Evolutionary conservation across 257 asterid genomes (phyloP), one percentile per base, ranked within the genome.

Genomic region (Solanum corneliomulleri): DNA sequence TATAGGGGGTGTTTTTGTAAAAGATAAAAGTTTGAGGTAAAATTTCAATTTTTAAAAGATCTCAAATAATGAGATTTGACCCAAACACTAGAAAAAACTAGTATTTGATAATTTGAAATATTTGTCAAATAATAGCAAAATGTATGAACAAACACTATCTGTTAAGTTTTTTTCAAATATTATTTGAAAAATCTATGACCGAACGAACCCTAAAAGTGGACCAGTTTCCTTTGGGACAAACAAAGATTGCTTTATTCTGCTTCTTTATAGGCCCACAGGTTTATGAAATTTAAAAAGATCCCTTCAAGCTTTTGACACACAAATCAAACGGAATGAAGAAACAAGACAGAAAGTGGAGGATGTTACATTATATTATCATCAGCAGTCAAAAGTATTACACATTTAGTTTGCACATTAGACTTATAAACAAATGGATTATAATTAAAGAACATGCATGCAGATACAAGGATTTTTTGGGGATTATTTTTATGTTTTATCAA

Each of bases 271-370:
- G 84, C 27, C 86, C 86, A 69, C 71, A 9, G 18, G 29, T 52
- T 16, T 56, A 80, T 31, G 58, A 47, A 27, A 27, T 44, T 52
- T n/a, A 85, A 69, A 68, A 80, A 80, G 70, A 52, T 27, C 85
- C 4, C 76, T 77, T 60, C 83, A 68, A 75, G 89, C 42, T 88
- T 83, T 88, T 88, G 82, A 85, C 37, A 18, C 76, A 45, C 20
- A 78, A 78, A 60, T 35, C 33, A 42, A 80, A 85, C 35, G 75
- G 70, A 81, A 68, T 13, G 66, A 58, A 60, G 71, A 64, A 77
- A 70, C 41, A 77, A 66, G 86, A 66, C 86, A 69, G 74, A 49
- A 80, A 70, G 87, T 80, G 47, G 81, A 74, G 45, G 77, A 42
- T 35, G 83, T 11, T 84, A 77, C 13, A 84, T 27, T 58, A 62